phyloP scores from a whole-genome alignment of 2,329 filamentous ascomycete species.

The Lecanosticta acicola region DNA sequence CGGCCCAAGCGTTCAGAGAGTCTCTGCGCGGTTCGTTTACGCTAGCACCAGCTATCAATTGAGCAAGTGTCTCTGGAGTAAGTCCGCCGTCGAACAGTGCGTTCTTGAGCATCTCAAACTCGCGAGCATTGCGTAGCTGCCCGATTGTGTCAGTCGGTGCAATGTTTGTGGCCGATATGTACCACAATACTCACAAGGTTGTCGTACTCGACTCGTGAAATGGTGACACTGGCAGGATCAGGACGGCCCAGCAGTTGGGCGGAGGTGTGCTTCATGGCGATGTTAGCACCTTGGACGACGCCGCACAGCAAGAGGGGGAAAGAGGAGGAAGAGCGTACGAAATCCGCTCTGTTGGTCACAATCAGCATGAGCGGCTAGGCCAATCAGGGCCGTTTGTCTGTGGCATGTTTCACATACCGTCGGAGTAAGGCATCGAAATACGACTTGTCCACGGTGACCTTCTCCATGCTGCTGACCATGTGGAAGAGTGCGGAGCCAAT shows the following conservation, averaged over 20 bases:
- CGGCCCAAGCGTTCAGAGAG: conserved; percentile 18
- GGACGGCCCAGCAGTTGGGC: conserved; percentile 16
- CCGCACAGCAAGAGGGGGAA: background rate
- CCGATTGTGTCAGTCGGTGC: background rate
- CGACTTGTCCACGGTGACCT: conserved; percentile 54
- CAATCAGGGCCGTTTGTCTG: conserved; percentile 1
- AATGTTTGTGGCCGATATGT: background rate
- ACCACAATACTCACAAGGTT: conserved; percentile 43
- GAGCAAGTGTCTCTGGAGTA: conserved; percentile 45
- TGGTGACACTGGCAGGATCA: conserved; percentile 40
- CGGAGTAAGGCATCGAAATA: conserved; percentile 59
- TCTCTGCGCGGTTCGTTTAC: conserved; percentile 9
- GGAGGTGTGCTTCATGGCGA: conserved; percentile 22
- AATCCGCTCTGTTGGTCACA: conserved; percentile 24
- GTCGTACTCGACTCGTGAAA: conserved; percentile 59
- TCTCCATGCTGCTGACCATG: conserved; percentile 13
- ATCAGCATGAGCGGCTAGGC: conserved; percentile 14
- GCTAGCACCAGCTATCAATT: conserved; percentile 36
- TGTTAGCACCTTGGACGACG: conserved; percentile 12
- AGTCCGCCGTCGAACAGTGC: conserved; percentile 49
- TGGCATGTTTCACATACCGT: conserved; percentile 47
- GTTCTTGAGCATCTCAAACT: conserved; percentile 50
- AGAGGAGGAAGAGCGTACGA: conserved; percentile 16
- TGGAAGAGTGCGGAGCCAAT: conserved; percentile 1
- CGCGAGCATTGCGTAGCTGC: conserved; percentile 40